phyloP scores from a whole-genome alignment of 2,329 filamentous ascomycete species.

The Fusarium sp. region DNA sequence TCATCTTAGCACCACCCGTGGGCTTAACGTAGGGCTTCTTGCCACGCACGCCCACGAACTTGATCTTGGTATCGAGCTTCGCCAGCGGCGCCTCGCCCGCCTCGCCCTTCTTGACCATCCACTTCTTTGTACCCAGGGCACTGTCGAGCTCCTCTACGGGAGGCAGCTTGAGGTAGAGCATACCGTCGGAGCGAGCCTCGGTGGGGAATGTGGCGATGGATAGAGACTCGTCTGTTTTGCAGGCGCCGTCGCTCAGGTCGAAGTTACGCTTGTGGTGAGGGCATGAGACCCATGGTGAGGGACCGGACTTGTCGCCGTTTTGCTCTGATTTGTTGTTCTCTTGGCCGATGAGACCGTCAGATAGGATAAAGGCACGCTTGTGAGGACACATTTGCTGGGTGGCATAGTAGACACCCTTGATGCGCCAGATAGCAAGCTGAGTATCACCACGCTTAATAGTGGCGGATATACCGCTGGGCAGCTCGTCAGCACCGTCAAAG shows the following conservation, averaged over 20 bases:
- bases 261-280: constrained; percentile 93
- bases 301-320: constrained; percentile 13
- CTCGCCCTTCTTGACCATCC: constrained; percentile 82
- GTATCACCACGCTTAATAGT: constrained; percentile 89
- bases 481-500: constrained; percentile 73
- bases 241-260: constrained; percentile 77
- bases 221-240: constrained; percentile 78
- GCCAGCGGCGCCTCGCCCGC: constrained; percentile 55
- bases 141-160: constrained; percentile 84
- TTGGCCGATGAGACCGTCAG: constrained; percentile 85
- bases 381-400: constrained; percentile 96
- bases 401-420: constrained; percentile 83
- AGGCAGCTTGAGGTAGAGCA: constrained; percentile 84
- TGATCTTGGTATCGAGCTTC: constrained; percentile 62
- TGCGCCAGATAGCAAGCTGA: constrained; percentile 87
- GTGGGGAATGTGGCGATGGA: constrained; percentile 86
- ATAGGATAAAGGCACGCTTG: constrained; percentile 89
- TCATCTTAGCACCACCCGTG: constrained; percentile 50
- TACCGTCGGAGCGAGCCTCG: constrained; percentile 79
- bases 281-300: constrained; percentile 82
- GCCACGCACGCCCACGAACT: constrained; percentile 58
- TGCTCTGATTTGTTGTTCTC: constrained; percentile 54
- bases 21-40: constrained; percentile 58
- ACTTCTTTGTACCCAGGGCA: constrained; percentile 81
- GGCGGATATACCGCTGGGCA: constrained; percentile 79